Evolutionary conservation across 768 basidiomycete genomes (phyloP).

Genomic region (Pseudohyphozyma bogoriensis): DNA sequence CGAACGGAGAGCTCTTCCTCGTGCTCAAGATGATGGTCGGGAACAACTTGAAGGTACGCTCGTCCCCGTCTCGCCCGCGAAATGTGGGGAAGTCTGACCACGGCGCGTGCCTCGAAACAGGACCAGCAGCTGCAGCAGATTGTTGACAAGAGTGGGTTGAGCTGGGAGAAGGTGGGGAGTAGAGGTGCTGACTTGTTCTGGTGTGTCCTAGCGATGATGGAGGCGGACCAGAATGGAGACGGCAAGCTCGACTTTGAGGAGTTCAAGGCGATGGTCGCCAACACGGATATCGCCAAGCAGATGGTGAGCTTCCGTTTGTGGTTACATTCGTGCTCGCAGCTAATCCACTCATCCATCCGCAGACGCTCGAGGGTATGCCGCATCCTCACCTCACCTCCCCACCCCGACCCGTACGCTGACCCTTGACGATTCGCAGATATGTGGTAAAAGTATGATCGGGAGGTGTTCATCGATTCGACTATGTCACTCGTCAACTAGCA

Average conservation of each 20-base stretch:
- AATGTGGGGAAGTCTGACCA: no score
- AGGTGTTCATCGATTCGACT: no score
- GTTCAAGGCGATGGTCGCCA: slow-evolving; percentile 91
- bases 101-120: slow-evolving; percentile 41
- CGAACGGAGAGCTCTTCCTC: slow-evolving; percentile 94
- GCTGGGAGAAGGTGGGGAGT: no score
- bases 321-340: background rate
- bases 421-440: no score
- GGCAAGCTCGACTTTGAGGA: slow-evolving; percentile 96
- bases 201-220: slow-evolving; percentile 63
- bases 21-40: slow-evolving; percentile 99
- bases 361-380: slow-evolving; percentile 2
- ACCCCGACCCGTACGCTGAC: no score
- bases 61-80: no score
- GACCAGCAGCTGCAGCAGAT: slow-evolving; percentile 99
- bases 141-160: slow-evolving; percentile 67
- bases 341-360: background rate
- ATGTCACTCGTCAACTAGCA: no score
- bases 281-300: slow-evolving; percentile 98
- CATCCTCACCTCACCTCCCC: background rate
- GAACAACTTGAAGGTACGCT: slow-evolving; percentile 79
- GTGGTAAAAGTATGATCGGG: no score
- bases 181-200: background rate
- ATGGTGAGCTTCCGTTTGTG: slow-evolving; percentile 53
- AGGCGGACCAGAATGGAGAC: slow-evolving; percentile 93